Base-by-base conservation (phyloP, 2,329 filamentous ascomycete genomes). In the Arthrobotrys sinensis region DNA sequence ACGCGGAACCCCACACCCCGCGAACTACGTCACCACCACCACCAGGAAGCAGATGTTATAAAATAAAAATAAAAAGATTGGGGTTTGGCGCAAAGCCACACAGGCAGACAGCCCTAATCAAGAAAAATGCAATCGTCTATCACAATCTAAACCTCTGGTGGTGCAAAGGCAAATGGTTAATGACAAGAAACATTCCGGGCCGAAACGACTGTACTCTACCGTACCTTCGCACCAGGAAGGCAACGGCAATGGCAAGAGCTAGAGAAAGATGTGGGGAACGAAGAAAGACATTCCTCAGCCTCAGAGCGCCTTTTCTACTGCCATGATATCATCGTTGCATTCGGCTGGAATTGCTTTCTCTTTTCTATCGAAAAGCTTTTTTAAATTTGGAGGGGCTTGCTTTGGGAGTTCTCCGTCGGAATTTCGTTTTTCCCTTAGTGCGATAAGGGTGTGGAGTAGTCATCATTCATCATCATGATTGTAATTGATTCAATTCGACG, bases 251-350 rank as follows among this genome's bases (percentile, higher is more conserved):
- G 52, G 52, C 24, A 53, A n/a, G 46, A 52, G 52, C 24, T 34
- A n/a, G 46, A 52, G 21, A 28, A 24, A 12, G 50, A 34, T 1
- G 50, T 53, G 50, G 50, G 24, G 50, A 53, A 28, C 2, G 24
- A 28, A 52, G 21, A 52, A 53, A 53, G 50, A 53, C 50, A 53
- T 53, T 34, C 12, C 12, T 38, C 36, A 38, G 12, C 24, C 50
- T 53, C 11, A 16, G 12, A 45, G n/a, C 40, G 12, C 11, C 12
- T 14, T 34, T 24, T n/a, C 24, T 16, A 2, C 24, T 53, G 46
- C 46, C 52, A 38, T 57, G 52, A 57, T 57, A 57, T 57, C 52
- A 57, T 57, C 52, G 52, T 57, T 57, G 52, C 52, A 57, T 57
- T 57, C 52, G 52, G 52, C 32, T 38, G 32, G 32, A 57, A 36